Evolutionary conservation across 148 eudicot species (phyloP), one percentile per base, ranked within the genome.

Genomic region (Rheum nobile): DNA sequence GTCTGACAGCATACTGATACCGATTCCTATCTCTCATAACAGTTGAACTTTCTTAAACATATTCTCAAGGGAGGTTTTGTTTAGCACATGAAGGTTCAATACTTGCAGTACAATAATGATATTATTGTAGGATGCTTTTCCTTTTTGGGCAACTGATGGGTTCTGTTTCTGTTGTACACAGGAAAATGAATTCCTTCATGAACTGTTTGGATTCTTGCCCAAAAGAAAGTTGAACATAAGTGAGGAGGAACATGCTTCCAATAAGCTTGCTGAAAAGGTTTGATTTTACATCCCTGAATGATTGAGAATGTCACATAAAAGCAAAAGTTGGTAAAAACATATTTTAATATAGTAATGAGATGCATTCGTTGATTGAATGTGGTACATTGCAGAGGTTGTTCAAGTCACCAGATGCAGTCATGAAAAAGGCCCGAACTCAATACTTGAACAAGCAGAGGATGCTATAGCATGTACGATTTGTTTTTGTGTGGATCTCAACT

Each of bases 261-360:
- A n/a, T n/a, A n/a, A n/a, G n/a, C n/a, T n/a, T n/a, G n/a, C n/a
- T 74, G 98, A 88, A 38, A 93, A 93, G 98, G 98, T 93, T 44
- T 28, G 83, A 57, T 57, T 57, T 57, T 57, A 10, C 16, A 57
- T 24, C 65, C 32, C n/a, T n/a, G n/a, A n/a, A n/a, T n/a, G n/a
- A n/a, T 22, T 57, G 84, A 82, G 98, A 13, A 81, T 79, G 81
- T 35, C 83, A 71, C 75, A 86, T 3, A n/a, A 87, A 87, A 97
- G 98, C 83, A 46, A 31, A n/a, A n/a, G n/a, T n/a, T n/a, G n/a
- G n/a, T n/a, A n/a, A n/a, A n/a, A n/a, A n/a, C n/a, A n/a, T n/a
- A n/a, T n/a, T n/a, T n/a, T n/a, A n/a, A n/a, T n/a, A n/a, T n/a
- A n/a, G n/a, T n/a, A n/a, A n/a, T n/a, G n/a, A n/a, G n/a, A n/a